Base-by-base conservation (phyloP, 768 basidiomycete species). In the Termitomyces eurrhizus region DNA sequence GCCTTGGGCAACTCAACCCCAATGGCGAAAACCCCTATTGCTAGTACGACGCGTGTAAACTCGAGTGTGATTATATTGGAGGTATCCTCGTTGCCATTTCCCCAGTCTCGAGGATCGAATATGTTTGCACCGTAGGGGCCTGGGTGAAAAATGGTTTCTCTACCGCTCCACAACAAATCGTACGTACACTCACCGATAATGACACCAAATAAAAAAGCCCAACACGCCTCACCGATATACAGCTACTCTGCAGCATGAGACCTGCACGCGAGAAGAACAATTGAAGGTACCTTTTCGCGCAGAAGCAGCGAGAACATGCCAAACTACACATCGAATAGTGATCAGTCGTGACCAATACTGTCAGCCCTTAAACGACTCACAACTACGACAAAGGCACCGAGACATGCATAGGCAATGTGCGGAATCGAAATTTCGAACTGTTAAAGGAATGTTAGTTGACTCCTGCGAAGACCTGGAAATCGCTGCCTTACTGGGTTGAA, bases 1-100 rank as follows among this genome's bases (percentile, higher is more conserved):
- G 92, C 92, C 76, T 95, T 94, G 26, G 97, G 97, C 70, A 98
- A 79, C 70, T 99, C 97, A 26, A 98, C 97, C 16, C 97, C 97
- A 57, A 99, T 93, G 8, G 96, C 96, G 71, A 99, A 99, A 0
- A 99, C 96, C 21, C 94, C 94, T 57, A 98, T 90, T 16, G 96
- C 97, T 36, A 99, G 85, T 49, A 98, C 90, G 59, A 98, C 87
- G 16, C 97, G 83, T 9, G 93, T 95, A 68, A 89, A 81, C 73
- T 99, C 97, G 60, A 99, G 81, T 1, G 93, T 95, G 61, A 99
- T 91, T 26, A 77, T 75, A 73, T 98, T 92, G 12, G 81, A 77
- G 2, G 69, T 67, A 36, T 81, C 76, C 4, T 78, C 77, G 55
- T 77, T 65, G 5, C 75, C 76, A 21, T 73, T 73, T 1, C 83